Evolutionary conservation across 768 basidiomycete species (phyloP), one percentile per base, ranked within the genome.

Genomic region (Termitomyces sp.): DNA sequence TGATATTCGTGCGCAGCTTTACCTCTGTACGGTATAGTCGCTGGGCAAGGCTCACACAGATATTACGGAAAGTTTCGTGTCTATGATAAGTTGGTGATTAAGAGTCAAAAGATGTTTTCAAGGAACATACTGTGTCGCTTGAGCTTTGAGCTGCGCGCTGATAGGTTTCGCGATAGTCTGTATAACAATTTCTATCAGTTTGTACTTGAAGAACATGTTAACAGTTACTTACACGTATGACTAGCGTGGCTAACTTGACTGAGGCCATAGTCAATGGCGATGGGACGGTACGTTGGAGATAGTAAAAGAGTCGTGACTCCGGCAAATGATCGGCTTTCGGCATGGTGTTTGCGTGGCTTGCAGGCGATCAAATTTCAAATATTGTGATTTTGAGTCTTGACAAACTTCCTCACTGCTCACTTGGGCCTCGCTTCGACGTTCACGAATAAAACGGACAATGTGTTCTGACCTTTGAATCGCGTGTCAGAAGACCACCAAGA

Each of bases 161-260:
- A 92, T 89, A 48, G 91, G 90, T 70, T 91, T 92, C 50, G 90
- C 89, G 65, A 91, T 67, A n/a, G 89, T 92, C 89, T 91, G 54
- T 32, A 11, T 32, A 33, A 56, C 29, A n/a, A n/a, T n/a, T n/a
- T n/a, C n/a, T n/a, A 38, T 46, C 39, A 52, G 41, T 56, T 35
- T 56, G 46, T 27, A 13, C 38, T 41, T 42, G 16, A 25, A 13
- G 15, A 16, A 60, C 18, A 23, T 11, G 18, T 38, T 11, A 27
- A 29, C 32, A 27, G 22, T 51, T 35, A 41, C 54, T 3, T 40
- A 73, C 86, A 74, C 72, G 79, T 62, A 91, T 88, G 46, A 81
- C 63, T n/a, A 91, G 79, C 1, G 87, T 87, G 11, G 81, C 89
- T 39, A 91, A 73, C 68, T 91, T 91, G 18, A 80, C 83, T 50